These are phyloP conservation scores for Cicer arietinum DNA, from an alignment of 306 rosid species.

Conservation along the genomic window DNA sequence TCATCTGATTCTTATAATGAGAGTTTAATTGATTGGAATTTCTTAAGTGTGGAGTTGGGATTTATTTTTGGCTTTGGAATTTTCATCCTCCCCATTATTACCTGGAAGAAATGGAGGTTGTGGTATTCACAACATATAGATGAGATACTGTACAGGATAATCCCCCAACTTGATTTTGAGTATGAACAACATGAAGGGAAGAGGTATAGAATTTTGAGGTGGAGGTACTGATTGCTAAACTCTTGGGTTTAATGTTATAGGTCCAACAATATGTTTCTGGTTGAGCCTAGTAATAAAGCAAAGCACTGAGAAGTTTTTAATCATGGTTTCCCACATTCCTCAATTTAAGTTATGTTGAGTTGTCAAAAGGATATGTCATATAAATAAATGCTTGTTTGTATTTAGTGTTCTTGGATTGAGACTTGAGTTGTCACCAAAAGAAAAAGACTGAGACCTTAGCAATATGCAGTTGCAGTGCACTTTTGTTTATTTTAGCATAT, in stretches of 20 bases:
- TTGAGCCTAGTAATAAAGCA: too few relatives aligned
- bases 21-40: slow-evolving; percentile 40
- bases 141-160: background rate
- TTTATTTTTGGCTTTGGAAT: slow-evolving; percentile 43
- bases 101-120: slow-evolving; percentile 38
- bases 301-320: too few relatives aligned
- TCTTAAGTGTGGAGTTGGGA: slow-evolving; percentile 45
- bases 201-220: slow-evolving; percentile 17
- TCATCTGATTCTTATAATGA: background rate
- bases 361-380: too few relatives aligned
- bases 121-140: slow-evolving; percentile 37
- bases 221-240: slow-evolving; percentile 15
- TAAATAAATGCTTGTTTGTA: too few relatives aligned
- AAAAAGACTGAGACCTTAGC: too few relatives aligned
- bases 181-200: slow-evolving; percentile 3
- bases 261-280: background rate
- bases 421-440: too few relatives aligned
- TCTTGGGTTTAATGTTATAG: background rate
- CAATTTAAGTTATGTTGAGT: too few relatives aligned
- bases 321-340: too few relatives aligned
- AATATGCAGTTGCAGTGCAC: too few relatives aligned
- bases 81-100: slow-evolving; percentile 34
- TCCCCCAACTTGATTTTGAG: slow-evolving; percentile 32
- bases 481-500: too few relatives aligned
- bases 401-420: too few relatives aligned